A percentile compares a stretch with the other conserved stretches of the same genome.
Conservation (phyloP, 495 filamentous ascomycete genomes). For the Penicillium desertorum region DNA sequence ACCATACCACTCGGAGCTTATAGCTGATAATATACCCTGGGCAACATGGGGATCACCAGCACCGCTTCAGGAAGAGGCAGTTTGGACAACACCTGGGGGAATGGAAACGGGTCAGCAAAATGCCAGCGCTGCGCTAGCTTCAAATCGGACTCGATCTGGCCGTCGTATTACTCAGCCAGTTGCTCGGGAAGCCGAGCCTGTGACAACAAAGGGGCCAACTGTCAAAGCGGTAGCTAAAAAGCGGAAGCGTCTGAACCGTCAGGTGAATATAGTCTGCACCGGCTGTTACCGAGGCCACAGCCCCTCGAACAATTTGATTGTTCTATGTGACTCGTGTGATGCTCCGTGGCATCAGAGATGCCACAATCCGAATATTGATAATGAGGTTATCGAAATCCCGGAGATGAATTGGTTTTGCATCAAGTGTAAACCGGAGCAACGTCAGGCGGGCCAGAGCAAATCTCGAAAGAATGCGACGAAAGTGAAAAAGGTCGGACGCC, state of each 20-base stretch:
- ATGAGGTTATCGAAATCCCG: conserved; percentile 63
- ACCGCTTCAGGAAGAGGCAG: neutral
- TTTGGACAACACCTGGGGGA: neutral
- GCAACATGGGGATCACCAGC: neutral
- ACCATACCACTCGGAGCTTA: neutral
- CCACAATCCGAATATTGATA: conserved; percentile 77
- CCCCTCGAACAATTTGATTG: conserved; percentile 78
- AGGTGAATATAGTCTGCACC: conserved; percentile 60
- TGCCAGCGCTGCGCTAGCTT: neutral
- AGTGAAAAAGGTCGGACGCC: neutral
- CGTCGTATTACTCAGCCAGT: conserved; percentile 4
- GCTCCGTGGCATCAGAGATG: conserved; percentile 87
- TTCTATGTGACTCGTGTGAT: conserved; percentile 93
- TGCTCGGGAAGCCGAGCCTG: neutral
- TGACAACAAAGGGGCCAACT: neutral
- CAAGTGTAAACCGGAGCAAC: conserved; percentile 56
- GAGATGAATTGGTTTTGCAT: conserved; percentile 78
- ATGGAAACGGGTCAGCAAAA: neutral
- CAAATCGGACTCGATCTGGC: conserved; percentile 11
- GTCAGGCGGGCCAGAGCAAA: conserved; percentile 27
- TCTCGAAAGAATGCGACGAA: neutral
- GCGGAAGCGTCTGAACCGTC: conserved; percentile 45
- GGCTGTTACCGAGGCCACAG: conserved; percentile 76
- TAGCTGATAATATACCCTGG: neutral
- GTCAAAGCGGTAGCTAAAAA: conserved; percentile 28